Conservation (phyloP, 179 eudicot genomes). For the Dionaea muscipula region DNA sequence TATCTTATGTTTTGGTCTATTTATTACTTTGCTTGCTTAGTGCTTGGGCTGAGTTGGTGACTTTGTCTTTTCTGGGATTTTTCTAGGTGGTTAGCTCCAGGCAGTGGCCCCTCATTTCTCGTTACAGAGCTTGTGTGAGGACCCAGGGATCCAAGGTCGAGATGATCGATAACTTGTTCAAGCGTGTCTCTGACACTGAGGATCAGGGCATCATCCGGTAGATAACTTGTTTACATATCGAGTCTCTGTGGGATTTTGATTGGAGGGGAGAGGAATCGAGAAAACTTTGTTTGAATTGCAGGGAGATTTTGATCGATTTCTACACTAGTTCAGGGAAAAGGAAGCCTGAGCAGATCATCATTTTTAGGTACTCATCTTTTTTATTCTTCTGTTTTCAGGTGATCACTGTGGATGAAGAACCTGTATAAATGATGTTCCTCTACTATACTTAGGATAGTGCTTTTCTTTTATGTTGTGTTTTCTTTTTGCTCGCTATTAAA, state of each 20-base stretch:
- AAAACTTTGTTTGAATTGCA: slow-evolving; percentile 11
- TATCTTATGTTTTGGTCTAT: too few relatives aligned
- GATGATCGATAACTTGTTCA: slow-evolving; percentile 61
- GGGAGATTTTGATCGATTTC: slow-evolving; percentile 62
- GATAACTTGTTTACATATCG: not conserved
- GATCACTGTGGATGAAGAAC: not conserved
- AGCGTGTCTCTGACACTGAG: slow-evolving; percentile 48
- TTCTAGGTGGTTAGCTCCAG: slow-evolving; percentile 70
- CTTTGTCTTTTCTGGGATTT: not conserved
- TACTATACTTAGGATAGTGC: too few relatives aligned
- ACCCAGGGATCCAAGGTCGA: slow-evolving; percentile 74
- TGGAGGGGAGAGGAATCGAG: not conserved
- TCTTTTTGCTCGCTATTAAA: not conserved
- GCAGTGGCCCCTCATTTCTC: slow-evolving; percentile 63
- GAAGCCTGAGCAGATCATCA: slow-evolving; percentile 73
- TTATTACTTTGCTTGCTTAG: too few relatives aligned
- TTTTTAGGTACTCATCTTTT: slow-evolving; percentile 37
- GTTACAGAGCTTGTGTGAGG: slow-evolving; percentile 63
- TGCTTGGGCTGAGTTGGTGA: not conserved
- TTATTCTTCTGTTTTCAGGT: not conserved
- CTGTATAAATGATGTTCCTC: not conserved
- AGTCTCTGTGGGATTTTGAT: not conserved
- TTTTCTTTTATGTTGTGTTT: not conserved
- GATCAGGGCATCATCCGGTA: slow-evolving; percentile 77
- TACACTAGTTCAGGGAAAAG: slow-evolving; percentile 56